Base-by-base conservation (phyloP, 179 eudicot genomes). In the Patellifolia procumbens region DNA sequence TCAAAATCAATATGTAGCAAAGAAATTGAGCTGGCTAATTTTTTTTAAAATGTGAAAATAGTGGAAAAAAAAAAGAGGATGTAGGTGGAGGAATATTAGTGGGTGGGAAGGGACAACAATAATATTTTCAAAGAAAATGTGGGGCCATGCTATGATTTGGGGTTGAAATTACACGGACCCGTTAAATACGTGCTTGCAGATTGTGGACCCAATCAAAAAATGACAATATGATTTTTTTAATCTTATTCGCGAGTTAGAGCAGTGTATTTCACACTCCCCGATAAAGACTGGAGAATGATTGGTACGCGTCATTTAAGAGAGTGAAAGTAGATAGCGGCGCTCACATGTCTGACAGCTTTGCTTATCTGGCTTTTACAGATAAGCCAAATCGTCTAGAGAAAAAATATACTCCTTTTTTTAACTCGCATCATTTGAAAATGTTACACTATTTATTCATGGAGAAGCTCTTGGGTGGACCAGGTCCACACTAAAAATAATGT, bases 311-410 rank as follows among this genome's bases (percentile, higher is more conserved):
- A 19, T 24, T 13, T 28, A n/a, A 46, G 68, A 67, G 22, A 70
- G 82, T 74, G 74, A 3, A 64, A 15, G 17, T 32, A 15, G 4
- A 22, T 35, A 52, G 70, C 48, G 34, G 49, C 76, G 20, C 28
- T 48, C 80, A 80, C 79, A 71, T 76, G 73, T 76, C 79, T 48
- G 83, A 76, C 79, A 76, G 62, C 68, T 24, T 43, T 70, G 83
- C 76, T 76, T 71, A 80, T 64, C 81, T 78, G 81, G 76, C 58
- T 31, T 11, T 68, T 22, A 35, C 51, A 52, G 22, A 68, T 37
- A 20, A 19, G 43, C 63, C 12, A 15, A 24, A 49, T 59, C 64
- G 55, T 42, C 53, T 48, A 28, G 31, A 10, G 15, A 7, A 49
- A 16, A 17, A 17, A 70, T 20, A 19, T 9, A 9, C 3, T 49